phyloP scores from a whole-genome alignment of 768 basidiomycete genomes.

The Hysterangium stoloniferum region DNA sequence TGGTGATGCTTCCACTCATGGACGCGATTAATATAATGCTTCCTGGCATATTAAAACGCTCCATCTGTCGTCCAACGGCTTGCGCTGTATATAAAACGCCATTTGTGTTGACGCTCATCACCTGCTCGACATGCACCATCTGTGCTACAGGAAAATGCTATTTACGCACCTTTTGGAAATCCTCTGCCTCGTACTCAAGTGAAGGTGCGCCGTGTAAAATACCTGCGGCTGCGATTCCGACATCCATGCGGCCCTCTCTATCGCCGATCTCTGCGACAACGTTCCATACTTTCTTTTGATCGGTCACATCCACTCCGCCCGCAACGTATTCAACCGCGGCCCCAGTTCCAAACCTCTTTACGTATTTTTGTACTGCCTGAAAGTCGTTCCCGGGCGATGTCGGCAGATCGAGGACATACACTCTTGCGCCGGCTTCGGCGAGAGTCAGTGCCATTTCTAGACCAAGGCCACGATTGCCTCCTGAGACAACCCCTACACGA shows the following conservation, averaged over 20 bases:
- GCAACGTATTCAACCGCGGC: constrained; percentile 50
- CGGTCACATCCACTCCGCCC: constrained; percentile 47
- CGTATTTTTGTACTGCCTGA: constrained; percentile 45
- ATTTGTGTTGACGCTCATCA: constrained; percentile 42
- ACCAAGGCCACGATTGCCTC: constrained; percentile 63
- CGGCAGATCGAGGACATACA: constrained; percentile 66
- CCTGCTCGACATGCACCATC: not conserved
- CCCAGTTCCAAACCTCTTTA: constrained; percentile 27
- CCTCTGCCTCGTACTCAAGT: constrained; percentile 53
- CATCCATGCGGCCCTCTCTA: constrained; percentile 62
- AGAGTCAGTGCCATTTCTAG: constrained; percentile 78
- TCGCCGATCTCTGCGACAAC: constrained; percentile 52
- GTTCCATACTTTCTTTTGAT: constrained; percentile 54
- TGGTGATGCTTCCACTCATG: constrained; percentile 63
- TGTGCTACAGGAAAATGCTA: not conserved
- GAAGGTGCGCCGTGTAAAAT: constrained; percentile 37
- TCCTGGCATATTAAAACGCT: constrained; percentile 34
- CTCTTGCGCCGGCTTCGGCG: constrained; percentile 62
- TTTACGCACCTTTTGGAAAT: constrained; percentile 51
- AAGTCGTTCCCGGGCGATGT: constrained; percentile 49
- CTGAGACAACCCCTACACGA: constrained; percentile 44
- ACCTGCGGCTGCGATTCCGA: constrained; percentile 73
- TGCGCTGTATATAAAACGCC: constrained; percentile 48
- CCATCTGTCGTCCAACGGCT: constrained; percentile 53
- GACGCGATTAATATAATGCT: constrained; percentile 54